These are phyloP conservation scores for Coemansia sp. DNA, from an alignment of 192 early-diverging fungal species.

Conservation along the genomic window DNA sequence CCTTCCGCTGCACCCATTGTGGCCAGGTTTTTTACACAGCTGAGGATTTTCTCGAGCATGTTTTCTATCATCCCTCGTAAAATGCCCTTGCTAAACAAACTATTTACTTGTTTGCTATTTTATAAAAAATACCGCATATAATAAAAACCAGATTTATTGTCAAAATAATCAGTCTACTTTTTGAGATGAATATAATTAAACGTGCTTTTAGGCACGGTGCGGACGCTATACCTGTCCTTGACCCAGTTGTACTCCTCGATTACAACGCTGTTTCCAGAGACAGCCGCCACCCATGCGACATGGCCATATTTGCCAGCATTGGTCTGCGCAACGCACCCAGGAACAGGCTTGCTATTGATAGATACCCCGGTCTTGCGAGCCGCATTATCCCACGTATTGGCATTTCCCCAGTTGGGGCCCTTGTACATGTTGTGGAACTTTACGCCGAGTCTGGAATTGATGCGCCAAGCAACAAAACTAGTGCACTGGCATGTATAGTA, in stretches of 20 bases:
- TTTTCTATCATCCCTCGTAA: too few species aligned
- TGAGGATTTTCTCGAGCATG: too few species aligned
- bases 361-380: constrained; percentile 8
- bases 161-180: not conserved
- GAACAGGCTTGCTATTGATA: constrained; percentile 1
- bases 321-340: constrained; percentile 4
- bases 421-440: constrained; percentile 50
- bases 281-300: constrained; percentile 45
- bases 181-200: constrained; percentile 25
- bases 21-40: too few species aligned
- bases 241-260: constrained; percentile 24
- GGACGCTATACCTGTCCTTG: constrained; percentile 4
- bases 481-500: constrained; percentile 22
- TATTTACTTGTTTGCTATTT: too few species aligned
- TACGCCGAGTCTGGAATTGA: constrained; percentile 41
- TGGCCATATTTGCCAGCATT: constrained; percentile 28
- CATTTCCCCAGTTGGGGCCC: constrained; percentile 26
- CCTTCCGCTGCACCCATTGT: too few species aligned
- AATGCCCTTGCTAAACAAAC: too few species aligned
- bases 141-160: too few species aligned
- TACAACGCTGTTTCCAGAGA: constrained; percentile 22
- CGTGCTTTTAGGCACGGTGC: constrained; percentile 12
- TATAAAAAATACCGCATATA: too few species aligned
- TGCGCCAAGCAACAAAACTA: constrained; percentile 44
- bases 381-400: constrained; percentile 17